phyloP scores from a whole-genome alignment of 2,329 filamentous ascomycete species.

The Penicillium crustosum region DNA sequence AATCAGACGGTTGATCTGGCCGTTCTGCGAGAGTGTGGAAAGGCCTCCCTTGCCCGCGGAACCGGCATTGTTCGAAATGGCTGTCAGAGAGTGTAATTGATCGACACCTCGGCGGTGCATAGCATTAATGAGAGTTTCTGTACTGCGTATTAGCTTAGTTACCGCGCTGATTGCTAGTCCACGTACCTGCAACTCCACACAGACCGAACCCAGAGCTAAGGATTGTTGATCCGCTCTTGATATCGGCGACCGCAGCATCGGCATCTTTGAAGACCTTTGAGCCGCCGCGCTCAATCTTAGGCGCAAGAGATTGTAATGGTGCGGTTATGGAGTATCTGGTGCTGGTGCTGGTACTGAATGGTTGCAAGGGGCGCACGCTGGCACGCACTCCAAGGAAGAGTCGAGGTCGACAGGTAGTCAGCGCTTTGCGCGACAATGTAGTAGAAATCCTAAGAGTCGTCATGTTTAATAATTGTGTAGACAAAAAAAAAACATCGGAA shows the following conservation, averaged over 20 bases:
- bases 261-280: constrained; percentile 49
- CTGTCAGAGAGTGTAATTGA: constrained; percentile 61
- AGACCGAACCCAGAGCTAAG: constrained; percentile 81
- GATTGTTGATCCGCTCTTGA: constrained; percentile 68
- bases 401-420: constrained; percentile 24
- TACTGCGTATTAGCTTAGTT: background rate
- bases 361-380: constrained; percentile 12
- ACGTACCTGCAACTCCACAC: constrained; percentile 68
- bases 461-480: constrained; percentile 20
- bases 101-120: constrained; percentile 61
- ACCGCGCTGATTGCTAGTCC: too few relatives aligned
- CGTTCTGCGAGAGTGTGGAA: constrained; percentile 65
- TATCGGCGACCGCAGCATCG: constrained; percentile 67
- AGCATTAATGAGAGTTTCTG: constrained; percentile 70
- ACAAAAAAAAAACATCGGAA: background rate
- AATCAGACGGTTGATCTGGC: constrained; percentile 70
- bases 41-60: constrained; percentile 67
- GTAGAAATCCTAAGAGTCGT: constrained; percentile 27
- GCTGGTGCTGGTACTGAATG: constrained; percentile 1
- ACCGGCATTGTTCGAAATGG: constrained; percentile 79
- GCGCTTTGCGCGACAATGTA: constrained; percentile 26
- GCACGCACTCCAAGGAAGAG: constrained; percentile 22
- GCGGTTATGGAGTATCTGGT: constrained; percentile 25
- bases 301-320: constrained; percentile 21
- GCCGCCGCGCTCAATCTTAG: constrained; percentile 32